Conservation (phyloP, 148 eudicot species). For the Chenopodium album region DNA sequence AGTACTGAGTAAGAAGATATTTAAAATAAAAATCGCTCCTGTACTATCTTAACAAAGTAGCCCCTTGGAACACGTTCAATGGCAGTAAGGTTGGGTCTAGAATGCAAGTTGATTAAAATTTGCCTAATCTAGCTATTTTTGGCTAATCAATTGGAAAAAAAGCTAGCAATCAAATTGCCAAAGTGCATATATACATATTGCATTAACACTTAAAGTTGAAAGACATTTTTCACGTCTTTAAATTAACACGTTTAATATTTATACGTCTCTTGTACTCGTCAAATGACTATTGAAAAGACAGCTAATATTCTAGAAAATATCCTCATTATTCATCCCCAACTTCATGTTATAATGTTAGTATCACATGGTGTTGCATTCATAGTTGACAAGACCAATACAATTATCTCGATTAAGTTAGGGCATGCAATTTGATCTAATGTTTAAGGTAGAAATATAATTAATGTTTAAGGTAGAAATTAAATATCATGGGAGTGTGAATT, state of each 20-base stretch:
- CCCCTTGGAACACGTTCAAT: too few species aligned
- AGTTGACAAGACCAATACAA: not conserved
- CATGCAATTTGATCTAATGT: not conserved
- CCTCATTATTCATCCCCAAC: not conserved
- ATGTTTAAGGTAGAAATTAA: not conserved
- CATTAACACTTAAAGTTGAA: not conserved
- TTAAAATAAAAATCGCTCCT: too few species aligned
- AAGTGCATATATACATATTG: not conserved
- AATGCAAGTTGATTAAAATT: not conserved
- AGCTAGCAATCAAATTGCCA: not conserved
- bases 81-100: too few species aligned
- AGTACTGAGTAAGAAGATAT: too few species aligned
- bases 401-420: too few species aligned
- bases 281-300: not conserved
- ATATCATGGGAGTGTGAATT: too few species aligned
- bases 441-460: not conserved
- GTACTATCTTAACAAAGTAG: too few species aligned
- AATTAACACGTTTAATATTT: too few species aligned
- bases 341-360: not conserved
- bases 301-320: not conserved
- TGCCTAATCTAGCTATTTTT: not conserved
- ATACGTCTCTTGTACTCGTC: not conserved
- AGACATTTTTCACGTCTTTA: not conserved
- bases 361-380: not conserved
- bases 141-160: not conserved